A percentile compares a stretch with the other conserved stretches of the same genome.
phyloP scores from a whole-genome alignment of 495 filamentous ascomycete species.

The Cercophora samala region DNA sequence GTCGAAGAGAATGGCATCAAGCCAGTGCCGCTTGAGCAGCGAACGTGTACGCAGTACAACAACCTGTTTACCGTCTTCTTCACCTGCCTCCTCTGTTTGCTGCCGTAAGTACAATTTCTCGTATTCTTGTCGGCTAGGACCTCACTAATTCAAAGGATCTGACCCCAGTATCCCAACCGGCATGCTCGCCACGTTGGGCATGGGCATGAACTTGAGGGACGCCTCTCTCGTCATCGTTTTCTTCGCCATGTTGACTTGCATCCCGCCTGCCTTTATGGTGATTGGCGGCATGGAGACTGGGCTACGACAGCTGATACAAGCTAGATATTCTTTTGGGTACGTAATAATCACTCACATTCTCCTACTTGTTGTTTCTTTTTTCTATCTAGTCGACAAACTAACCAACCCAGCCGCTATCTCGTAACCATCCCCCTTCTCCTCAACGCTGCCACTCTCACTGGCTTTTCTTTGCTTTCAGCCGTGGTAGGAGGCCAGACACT shows the following conservation, averaged over 20 bases:
- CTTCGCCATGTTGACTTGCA: slow-evolving; percentile 49
- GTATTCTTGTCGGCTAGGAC: neutral
- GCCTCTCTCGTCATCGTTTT: slow-evolving; percentile 55
- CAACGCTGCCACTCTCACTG: slow-evolving; percentile 43
- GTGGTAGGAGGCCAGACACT: slow-evolving; percentile 45
- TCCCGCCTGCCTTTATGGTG: slow-evolving; percentile 54
- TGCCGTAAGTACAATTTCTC: slow-evolving; percentile 39
- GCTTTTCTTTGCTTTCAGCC: slow-evolving; percentile 42
- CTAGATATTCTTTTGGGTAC: slow-evolving; percentile 54
- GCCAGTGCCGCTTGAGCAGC: slow-evolving; percentile 51
- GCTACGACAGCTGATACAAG: slow-evolving; percentile 55
- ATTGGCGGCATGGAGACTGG: slow-evolving; percentile 52
- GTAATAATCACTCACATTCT: slow-evolving; percentile 3
- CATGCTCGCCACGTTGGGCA: slow-evolving; percentile 49
- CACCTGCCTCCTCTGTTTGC: slow-evolving; percentile 40
- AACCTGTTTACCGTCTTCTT: slow-evolving; percentile 51
- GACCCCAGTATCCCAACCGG: slow-evolving; percentile 48
- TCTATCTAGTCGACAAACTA: neutral
- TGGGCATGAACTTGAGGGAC: slow-evolving; percentile 52
- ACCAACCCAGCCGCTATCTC: slow-evolving; percentile 29
- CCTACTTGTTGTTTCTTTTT: neutral
- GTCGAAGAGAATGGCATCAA: slow-evolving; percentile 53
- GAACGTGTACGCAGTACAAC: slow-evolving; percentile 49
- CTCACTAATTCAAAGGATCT: neutral
- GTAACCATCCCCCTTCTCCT: slow-evolving; percentile 41